Conservation (phyloP, 306 rosid species). For the Fragaria iinumae region DNA sequence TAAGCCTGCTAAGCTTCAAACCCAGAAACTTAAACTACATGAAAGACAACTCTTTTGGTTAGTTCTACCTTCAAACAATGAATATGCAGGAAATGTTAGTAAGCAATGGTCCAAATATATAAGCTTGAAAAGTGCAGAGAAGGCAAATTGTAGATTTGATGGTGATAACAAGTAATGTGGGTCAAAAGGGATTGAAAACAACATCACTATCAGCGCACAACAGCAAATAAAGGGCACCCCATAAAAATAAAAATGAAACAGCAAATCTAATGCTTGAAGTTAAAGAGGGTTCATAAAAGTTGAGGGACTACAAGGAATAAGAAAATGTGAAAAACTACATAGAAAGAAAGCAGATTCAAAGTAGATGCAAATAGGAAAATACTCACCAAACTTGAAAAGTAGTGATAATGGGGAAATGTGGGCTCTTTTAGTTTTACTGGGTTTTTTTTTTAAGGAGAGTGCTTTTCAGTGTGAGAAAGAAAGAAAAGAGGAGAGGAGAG, state of each 20-base stretch:
- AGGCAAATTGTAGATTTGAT: conserved; percentile 22
- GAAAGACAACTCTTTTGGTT: conserved; percentile 10
- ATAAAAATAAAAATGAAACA: neutral
- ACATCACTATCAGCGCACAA: conserved; percentile 24
- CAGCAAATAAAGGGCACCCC: neutral
- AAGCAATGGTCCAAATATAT: conserved; percentile 21
- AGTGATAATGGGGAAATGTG: conserved; percentile 10
- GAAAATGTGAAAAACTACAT: conserved; percentile 3
- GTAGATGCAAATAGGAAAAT: conserved; percentile 29
- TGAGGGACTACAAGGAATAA: neutral
- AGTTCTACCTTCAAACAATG: conserved; percentile 19
- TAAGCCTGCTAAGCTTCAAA: conserved; percentile 10
- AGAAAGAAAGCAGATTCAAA: conserved; percentile 18
- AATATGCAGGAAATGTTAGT: conserved; percentile 11
- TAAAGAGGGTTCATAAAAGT: conserved; percentile 8
- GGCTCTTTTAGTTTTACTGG: conserved; percentile 4
- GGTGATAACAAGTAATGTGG: conserved; percentile 26
- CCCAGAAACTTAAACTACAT: conserved; percentile 19
- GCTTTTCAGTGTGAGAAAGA: conserved; percentile 1
- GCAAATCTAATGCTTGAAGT: neutral
- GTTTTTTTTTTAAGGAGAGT: conserved; percentile 14
- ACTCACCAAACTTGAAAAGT: conserved; percentile 14
- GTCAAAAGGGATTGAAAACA: conserved; percentile 23
- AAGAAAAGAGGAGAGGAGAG: neutral
- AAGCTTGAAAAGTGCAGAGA: conserved; percentile 22